Conservation (phyloP, 2,329 filamentous ascomycete genomes). For the Hypoxylon sp. region DNA sequence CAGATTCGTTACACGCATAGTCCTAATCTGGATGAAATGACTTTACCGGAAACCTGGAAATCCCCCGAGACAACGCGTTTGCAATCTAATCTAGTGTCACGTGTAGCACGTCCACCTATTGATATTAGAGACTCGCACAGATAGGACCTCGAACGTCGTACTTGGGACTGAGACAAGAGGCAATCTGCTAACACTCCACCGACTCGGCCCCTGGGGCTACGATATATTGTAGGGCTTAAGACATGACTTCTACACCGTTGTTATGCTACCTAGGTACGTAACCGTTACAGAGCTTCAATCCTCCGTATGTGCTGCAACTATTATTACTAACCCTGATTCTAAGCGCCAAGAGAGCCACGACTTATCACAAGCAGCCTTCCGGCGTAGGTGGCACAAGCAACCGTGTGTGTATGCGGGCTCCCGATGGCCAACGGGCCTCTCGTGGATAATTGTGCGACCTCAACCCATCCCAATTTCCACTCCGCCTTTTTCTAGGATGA, state of each 20-base stretch:
- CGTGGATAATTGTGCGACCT: slow-evolving; percentile 12
- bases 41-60: slow-evolving; percentile 2
- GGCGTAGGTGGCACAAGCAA: too few relatives aligned
- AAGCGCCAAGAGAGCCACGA: too few relatives aligned
- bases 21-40: slow-evolving; percentile 2
- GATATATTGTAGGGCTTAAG: too few relatives aligned
- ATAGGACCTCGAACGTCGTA: too few relatives aligned
- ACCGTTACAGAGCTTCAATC: too few relatives aligned
- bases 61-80: slow-evolving; percentile 1
- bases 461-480: slow-evolving; percentile 11
- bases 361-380: slow-evolving; percentile 7
- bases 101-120: slow-evolving; percentile 11
- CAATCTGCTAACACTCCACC: not conserved
- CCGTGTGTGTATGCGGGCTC: slow-evolving; percentile 23
- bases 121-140: too few relatives aligned
- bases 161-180: not conserved
- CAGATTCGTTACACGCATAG: too few relatives aligned
- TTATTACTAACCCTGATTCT: too few relatives aligned
- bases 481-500: slow-evolving; percentile 30
- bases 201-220: slow-evolving; percentile 7
- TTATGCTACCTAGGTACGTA: too few relatives aligned
- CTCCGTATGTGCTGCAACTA: too few relatives aligned
- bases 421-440: slow-evolving; percentile 30
- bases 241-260: too few relatives aligned
- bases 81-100: not conserved